A percentile compares a stretch with the other conserved stretches of the same genome.
phyloP scores from a whole-genome alignment of 1,139 yeast genomes.

The Suhomyces ambrosiae region DNA sequence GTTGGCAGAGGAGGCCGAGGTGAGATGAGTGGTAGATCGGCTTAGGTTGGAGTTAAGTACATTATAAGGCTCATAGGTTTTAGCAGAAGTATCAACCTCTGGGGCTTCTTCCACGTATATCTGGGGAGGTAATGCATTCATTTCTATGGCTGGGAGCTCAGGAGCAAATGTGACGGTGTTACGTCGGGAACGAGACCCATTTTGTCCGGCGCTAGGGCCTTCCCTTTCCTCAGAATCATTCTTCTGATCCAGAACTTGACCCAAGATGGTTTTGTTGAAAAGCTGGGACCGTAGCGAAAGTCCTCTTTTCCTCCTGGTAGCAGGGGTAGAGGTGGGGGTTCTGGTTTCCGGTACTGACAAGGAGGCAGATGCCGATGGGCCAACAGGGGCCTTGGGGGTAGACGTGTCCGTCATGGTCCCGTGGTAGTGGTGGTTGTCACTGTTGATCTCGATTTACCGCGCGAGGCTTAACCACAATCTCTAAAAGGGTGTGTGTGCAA shows the following conservation, averaged over 20 bases:
- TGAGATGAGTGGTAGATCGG: conserved; percentile 33
- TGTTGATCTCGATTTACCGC: too few species aligned
- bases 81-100: conserved; percentile 1
- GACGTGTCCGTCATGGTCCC: too few species aligned
- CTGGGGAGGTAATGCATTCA: conserved; percentile 11
- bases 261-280: conserved; percentile 52
- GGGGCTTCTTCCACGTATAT: conserved; percentile 10
- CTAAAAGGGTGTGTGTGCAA: too few species aligned
- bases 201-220: conserved; percentile 1
- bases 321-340: conserved; percentile 18
- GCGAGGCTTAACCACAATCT: too few species aligned
- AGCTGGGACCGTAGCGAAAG: conserved; percentile 74
- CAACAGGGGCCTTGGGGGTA: too few species aligned
- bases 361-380: too few species aligned
- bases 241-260: conserved; percentile 4
- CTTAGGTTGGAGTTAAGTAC: conserved; percentile 21
- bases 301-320: conserved; percentile 61
- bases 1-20: conserved; percentile 23
- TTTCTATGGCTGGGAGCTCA: conserved; percentile 15
- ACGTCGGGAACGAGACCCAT: conserved; percentile 2
- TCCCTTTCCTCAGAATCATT: not conserved
- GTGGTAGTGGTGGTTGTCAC: too few species aligned
- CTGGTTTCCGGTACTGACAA: too few species aligned
- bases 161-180: conserved; percentile 5
- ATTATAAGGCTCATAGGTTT: conserved; percentile 18